Base-by-base conservation (phyloP, 768 basidiomycete species). In the Hericium erinaceus region DNA sequence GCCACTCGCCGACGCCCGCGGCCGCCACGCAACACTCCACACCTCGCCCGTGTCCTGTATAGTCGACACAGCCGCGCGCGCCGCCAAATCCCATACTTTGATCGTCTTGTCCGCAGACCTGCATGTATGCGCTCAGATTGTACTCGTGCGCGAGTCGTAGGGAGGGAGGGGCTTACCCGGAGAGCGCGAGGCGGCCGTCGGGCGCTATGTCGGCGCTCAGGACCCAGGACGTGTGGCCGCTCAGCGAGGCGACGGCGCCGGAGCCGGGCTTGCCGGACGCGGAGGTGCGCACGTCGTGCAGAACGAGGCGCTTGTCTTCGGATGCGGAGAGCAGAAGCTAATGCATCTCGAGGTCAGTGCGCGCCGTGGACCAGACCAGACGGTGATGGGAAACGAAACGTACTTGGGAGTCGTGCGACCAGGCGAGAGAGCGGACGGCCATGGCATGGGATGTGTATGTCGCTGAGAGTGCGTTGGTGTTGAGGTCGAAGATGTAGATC, bases 221-320 rank as follows among this genome's bases (percentile, higher is more conserved):
- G 2, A 92, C 90, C 93, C 95, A 95, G 10, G 92, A 94, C 0
- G 89, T 80, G 69, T 98, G 94, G 0, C 94, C 94, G 5, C 82
- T 80, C 62, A 98, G 75, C 10, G 91, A 84, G 13, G 94, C 91
- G 18, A 95, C 91, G 1, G 87, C 85, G 41, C 89, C 87, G 18
- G 80, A 79, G 5, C 91, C 85, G 48, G 76, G 74, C 58, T 77
- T 79, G 16, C 80, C 75, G 4, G 81, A 76, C 5, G 79, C 64
- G 1, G 85, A 75, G n/a, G 80, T 76, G 56, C 94, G 85, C 15
- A 94, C 89, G 67, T 98, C 94, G 69, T 95, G 92, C 51, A 95
- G 72, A 55, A 92, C 85, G 58, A 98, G 84, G 16, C 90, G 83
- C 69, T 92, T 92, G 72, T 95, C 94, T 68, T 98, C 94, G 3